These are phyloP conservation scores for Mycena polygramma DNA, from an alignment of 768 basidiomycete genomes.

Conservation along the genomic window DNA sequence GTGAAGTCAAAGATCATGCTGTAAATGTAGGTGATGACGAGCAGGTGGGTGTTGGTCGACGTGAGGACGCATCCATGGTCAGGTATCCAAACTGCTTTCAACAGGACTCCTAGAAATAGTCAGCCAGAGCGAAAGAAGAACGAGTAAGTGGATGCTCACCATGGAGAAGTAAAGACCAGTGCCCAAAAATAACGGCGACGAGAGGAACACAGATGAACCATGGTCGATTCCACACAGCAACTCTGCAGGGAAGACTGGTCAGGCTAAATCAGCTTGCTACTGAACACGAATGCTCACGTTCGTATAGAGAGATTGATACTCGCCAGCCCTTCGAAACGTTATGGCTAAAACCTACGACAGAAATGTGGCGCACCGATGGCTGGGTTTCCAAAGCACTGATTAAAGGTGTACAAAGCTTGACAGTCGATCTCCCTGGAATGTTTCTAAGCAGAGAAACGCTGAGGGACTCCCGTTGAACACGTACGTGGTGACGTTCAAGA, in stretches of 20 bases:
- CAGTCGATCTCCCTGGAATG: conserved; percentile 65
- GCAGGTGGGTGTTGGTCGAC: conserved; percentile 67
- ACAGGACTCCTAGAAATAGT: conserved; percentile 69
- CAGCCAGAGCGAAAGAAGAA: neutral
- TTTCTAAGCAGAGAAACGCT: conserved; percentile 22
- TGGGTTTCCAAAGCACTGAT: conserved; percentile 74
- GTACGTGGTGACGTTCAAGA: conserved; percentile 69
- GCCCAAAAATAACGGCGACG: conserved; percentile 69
- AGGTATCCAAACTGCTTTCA: conserved; percentile 69
- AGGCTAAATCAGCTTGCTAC: neutral
- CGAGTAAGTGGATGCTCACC: conserved; percentile 52
- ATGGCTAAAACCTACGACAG: neutral
- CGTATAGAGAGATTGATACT: conserved; percentile 78
- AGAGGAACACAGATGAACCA: conserved; percentile 67
- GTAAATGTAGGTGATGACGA: conserved; percentile 79
- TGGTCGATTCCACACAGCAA: conserved; percentile 78
- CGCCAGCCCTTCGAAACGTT: conserved; percentile 53
- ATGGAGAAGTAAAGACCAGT: conserved; percentile 80
- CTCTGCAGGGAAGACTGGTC: conserved; percentile 45
- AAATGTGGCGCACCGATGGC: conserved; percentile 60
- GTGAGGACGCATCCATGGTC: conserved; percentile 68
- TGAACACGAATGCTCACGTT: conserved; percentile 59
- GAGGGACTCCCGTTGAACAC: conserved; percentile 27
- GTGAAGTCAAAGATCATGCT: conserved; percentile 79
- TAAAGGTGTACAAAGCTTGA: conserved; percentile 78